Percentiles rank a stretch among this genome's conserved stretches.
Evolutionary conservation across 371 early-diverging fungal species (phyloP).

Genomic region (Mucor sp.): DNA sequence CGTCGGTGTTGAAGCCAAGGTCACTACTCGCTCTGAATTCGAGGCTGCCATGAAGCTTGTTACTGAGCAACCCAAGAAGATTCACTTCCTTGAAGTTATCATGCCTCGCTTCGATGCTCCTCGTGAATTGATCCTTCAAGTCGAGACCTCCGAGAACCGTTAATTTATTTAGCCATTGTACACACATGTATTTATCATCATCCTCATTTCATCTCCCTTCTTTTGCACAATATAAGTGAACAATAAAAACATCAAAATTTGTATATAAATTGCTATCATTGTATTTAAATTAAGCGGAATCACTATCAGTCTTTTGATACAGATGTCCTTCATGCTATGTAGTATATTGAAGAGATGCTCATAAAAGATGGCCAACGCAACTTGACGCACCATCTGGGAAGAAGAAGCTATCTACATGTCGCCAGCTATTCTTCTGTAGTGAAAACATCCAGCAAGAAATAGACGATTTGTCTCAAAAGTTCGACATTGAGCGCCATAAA

Average conservation of each 20-base stretch:
- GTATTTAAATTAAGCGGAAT: too few relatives aligned
- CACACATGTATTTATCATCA: not conserved
- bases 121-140: conserved; percentile 31
- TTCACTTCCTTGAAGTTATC: conserved; percentile 43
- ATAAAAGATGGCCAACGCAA: too few relatives aligned
- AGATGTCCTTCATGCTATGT: too few relatives aligned
- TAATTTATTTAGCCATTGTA: conserved; percentile 1
- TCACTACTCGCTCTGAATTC: conserved; percentile 32
- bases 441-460: too few relatives aligned
- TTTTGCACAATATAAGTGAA: not conserved
- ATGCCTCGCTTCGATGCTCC: conserved; percentile 44
- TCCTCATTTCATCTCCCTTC: not conserved
- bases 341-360: too few relatives aligned
- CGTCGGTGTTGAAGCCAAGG: conserved; percentile 30
- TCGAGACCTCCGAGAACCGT: conserved; percentile 29
- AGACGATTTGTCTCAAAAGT: too few relatives aligned
- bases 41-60: conserved; percentile 34
- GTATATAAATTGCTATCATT: not conserved
- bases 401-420: too few relatives aligned
- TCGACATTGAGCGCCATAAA: too few relatives aligned
- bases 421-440: too few relatives aligned
- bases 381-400: too few relatives aligned
- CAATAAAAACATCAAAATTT: not conserved
- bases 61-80: conserved; percentile 20
- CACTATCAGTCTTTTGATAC: too few relatives aligned